Evolutionary conservation across 257 asterid species (phyloP).

Genomic region (Lycium ferocissimum): DNA sequence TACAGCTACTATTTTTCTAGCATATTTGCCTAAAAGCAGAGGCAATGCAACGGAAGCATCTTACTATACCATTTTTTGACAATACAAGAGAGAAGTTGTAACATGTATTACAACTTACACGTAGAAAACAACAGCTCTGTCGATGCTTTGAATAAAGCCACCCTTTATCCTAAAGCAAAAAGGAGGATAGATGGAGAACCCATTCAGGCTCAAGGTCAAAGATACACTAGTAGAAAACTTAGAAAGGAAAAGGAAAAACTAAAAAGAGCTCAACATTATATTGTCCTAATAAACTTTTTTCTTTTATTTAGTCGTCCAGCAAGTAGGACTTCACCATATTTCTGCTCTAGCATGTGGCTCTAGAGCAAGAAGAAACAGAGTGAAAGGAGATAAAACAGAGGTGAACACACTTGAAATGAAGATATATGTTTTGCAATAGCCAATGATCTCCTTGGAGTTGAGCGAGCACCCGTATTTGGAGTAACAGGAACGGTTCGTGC

Average conservation of each 20-base stretch:
- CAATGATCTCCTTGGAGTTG: slow-evolving; percentile 14
- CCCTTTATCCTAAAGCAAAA: slow-evolving; percentile 26
- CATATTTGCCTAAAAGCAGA: not conserved
- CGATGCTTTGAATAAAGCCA: not conserved
- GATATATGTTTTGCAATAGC: slow-evolving; percentile 26
- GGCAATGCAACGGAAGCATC: not conserved
- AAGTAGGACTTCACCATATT: not conserved
- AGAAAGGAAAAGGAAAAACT: not conserved
- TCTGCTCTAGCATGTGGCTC: not conserved
- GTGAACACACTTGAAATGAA: slow-evolving; percentile 17
- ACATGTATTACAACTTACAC: slow-evolving; percentile 21
- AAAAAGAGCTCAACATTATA: not conserved
- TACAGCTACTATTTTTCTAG: not conserved
- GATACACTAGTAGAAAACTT: not conserved
- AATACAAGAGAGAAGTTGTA: not conserved
- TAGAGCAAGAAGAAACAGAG: slow-evolving; percentile 28
- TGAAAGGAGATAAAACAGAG: slow-evolving; percentile 22
- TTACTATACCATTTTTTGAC: slow-evolving; percentile 4
- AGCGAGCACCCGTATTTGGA: not conserved
- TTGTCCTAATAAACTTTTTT: not conserved
- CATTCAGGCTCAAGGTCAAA: slow-evolving; percentile 1
- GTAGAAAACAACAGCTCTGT: not conserved
- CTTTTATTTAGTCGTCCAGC: not conserved
- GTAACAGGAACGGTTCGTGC: not conserved
- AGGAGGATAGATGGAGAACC: not conserved